Conservation (phyloP, 2,329 filamentous ascomycete genomes). For the Penicillium sp. region DNA sequence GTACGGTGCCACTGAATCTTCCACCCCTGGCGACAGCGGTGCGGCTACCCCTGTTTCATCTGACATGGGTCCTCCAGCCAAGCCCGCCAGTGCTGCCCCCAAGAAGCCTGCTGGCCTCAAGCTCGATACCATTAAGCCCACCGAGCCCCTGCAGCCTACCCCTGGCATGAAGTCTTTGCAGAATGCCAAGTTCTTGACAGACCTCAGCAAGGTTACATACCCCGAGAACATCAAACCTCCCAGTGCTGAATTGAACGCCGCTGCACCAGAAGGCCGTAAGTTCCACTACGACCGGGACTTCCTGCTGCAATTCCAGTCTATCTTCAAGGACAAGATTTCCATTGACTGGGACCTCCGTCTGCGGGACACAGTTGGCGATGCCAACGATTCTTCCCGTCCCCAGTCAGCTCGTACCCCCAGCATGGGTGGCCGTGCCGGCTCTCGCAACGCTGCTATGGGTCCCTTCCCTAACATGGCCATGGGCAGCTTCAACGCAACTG, state of each 20-base stretch:
- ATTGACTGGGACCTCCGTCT: conserved; percentile 90
- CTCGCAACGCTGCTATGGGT: conserved; percentile 40
- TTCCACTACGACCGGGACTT: conserved; percentile 97
- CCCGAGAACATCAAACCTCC: conserved; percentile 81
- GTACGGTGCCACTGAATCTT: conserved; percentile 35
- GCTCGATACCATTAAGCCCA: conserved; percentile 77
- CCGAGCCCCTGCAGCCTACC: conserved; percentile 89
- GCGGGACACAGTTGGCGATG: conserved; percentile 78
- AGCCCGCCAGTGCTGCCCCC: conserved; percentile 53
- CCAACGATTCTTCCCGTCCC: conserved; percentile 60
- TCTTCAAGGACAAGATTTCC: conserved; percentile 96
- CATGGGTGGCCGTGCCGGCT: conserved; percentile 51
- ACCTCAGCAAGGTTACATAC: conserved; percentile 77
- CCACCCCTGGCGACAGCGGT: conserved; percentile 47
- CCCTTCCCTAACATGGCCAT: conserved; percentile 47
- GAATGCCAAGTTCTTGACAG: conserved; percentile 81
- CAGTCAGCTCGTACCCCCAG: conserved; percentile 53
- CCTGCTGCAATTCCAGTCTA: conserved; percentile 90
- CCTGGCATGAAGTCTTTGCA: conserved; percentile 91
- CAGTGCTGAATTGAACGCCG: conserved; percentile 82
- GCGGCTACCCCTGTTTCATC: conserved; percentile 45
- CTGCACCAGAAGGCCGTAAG: conserved; percentile 69
- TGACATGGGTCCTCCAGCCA: conserved; percentile 52
- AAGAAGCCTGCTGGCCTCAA: conserved; percentile 91
- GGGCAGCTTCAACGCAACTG: conserved; percentile 64